A percentile compares a stretch with the other conserved stretches of the same genome.
Evolutionary conservation across 176 grass and related monocot genomes (phyloP).

Genomic region (Puccinellia tenuiflora): DNA sequence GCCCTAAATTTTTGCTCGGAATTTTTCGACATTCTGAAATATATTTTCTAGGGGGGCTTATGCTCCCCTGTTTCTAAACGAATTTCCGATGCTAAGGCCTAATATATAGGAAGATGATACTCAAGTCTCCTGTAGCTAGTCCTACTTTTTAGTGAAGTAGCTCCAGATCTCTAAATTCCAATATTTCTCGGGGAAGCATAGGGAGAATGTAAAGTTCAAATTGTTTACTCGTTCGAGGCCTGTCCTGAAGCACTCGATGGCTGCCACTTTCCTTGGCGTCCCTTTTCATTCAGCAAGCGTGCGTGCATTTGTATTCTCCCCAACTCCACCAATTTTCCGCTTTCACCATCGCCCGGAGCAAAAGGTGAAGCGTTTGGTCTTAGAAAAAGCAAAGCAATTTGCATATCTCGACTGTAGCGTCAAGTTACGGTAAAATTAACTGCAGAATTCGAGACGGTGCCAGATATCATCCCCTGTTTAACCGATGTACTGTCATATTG

Average conservation of each 20-base stretch:
- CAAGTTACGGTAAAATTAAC: neutral
- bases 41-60: too few species aligned
- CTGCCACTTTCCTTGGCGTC: neutral
- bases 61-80: too few species aligned
- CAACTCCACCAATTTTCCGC: conserved; percentile 25
- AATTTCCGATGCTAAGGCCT: too few species aligned
- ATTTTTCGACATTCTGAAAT: too few species aligned
- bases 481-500: too few species aligned
- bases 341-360: neutral
- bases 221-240: conserved; percentile 11
- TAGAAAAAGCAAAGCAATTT: neutral
- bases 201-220: neutral
- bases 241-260: conserved; percentile 13
- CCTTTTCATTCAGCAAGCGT: conserved; percentile 11
- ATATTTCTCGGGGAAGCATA: neutral
- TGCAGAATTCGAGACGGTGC: too few species aligned
- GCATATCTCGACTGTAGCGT: neutral
- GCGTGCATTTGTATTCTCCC: conserved; percentile 37
- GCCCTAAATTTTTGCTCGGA: too few species aligned
- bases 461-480: too few species aligned
- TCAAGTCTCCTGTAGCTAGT: too few species aligned
- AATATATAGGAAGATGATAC: too few species aligned
- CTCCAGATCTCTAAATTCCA: neutral
- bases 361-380: neutral
- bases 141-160: neutral